Evolutionary conservation across 768 basidiomycete species (phyloP), one percentile per base, ranked within the genome.

Genomic region (Fomitopsis serialis): DNA sequence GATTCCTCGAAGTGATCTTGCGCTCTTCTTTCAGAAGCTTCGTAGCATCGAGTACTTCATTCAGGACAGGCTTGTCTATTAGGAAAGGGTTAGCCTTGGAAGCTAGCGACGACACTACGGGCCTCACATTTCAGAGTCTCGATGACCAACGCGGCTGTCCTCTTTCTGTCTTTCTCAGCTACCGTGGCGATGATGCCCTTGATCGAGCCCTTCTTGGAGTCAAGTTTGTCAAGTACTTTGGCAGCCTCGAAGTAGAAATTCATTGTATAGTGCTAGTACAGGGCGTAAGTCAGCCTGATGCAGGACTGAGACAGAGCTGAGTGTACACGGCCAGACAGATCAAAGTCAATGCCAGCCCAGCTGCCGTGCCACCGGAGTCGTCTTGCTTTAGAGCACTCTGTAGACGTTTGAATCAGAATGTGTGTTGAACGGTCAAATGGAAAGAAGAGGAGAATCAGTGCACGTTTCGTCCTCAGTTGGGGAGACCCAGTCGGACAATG

Each of bases 201-300:
- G 64, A 98, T 88, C 13, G 92, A 95, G n/a, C 93, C 94, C 68
- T 92, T 78, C 67, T 88, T 93, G 42, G 82, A 79, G 66, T 95
- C 89, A 54, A 98, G 78, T 60, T 85, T 85, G 66, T 96, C 92
- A 61, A 98, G 74, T 4, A 84, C 78, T 63, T 84, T 78, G 59
- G 87, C 87, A 59, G 92, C 91, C 68, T 91, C 86, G 74, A 92
- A 92, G 74, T 97, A 97, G 74, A 96, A 94, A 75, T 95, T 95
- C 94, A 97, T 96, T 58, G 46, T 54, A 50, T 52, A 59, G 56
- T 61, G 59, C 57, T 64, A 66, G 53, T 60, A 65, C 63, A 61
- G 27, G 24, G 48, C 36, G 60, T 53, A 51, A 53, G 54, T 68
- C 50, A 66, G 63, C 66, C 62, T 62, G 29, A 25, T 19, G 58